Evolutionary conservation across 179 eudicot species (phyloP), one percentile per base, ranked within the genome.

Genomic region (Heliamphora pulchella): DNA sequence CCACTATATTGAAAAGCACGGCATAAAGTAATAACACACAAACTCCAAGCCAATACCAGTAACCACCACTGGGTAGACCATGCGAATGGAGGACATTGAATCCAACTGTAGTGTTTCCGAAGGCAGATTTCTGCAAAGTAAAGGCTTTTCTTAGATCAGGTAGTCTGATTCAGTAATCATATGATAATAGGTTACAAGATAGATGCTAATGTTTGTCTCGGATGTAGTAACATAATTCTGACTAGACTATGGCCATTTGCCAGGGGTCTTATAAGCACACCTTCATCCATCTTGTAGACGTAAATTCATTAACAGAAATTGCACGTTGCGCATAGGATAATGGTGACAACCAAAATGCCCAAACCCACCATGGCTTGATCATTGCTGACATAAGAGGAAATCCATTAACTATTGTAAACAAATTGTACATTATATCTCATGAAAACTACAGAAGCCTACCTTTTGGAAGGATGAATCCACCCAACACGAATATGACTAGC

Each of bases 321-420:
- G 98, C 97, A 80, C 85, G 86, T 83, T 91, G 98, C 41, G 88
- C 94, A 75, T 95, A 95, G 72, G 97, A 88, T 78, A 95, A 81
- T 47, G 98, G 98, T 67, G 98, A 93, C 59, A 93, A 76, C 98
- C 98, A 95, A 80, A 87, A 91, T 66, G 89, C 98, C 98, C 98
- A 95, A n/a, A 75, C 67, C 99, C 98, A 94, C 99, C 99, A 94
- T 62, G 94, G 91, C 86, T 90, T 89, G 58, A 94, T 85, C 91
- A 90, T 85, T 55, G 79, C 98, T 95, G 91, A 85, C 78, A 88
- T 51, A 58, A 75, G 70, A 85, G 78, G 8, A 71, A 71, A 22
- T 51, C 20, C 1, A 13, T 71, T 51, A 79, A 48, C 63, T 31
- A 14, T 54, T 3, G 2, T 51, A 71, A 51, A 66, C 5, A 5